Base-by-base conservation (phyloP, 176 grass and related monocot genomes). In the Oryza punctata region DNA sequence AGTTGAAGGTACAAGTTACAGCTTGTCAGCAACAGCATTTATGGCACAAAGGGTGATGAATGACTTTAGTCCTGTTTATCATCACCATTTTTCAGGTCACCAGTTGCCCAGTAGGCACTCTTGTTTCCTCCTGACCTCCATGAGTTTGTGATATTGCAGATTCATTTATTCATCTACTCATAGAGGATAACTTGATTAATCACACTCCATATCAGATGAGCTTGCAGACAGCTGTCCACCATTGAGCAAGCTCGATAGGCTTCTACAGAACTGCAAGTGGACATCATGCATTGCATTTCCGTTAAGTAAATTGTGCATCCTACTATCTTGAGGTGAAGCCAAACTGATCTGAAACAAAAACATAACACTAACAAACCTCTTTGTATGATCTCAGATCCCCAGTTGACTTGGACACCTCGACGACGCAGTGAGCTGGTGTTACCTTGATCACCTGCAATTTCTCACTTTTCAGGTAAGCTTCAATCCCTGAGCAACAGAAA, bases 321-420 rank as follows among this genome's bases (percentile, higher is more conserved):
- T 78, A 15, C 57, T 26, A 64, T 30, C 15, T 73, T 65, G 30
- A 35, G 38, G 37, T 59, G 1, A 63, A 14, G 66, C 57, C 18
- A 16, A 49, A 65, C 30, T 54, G 84, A 73, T 74, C 35, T 64
- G 10, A 59, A 65, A 72, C 33, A 65, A 49, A 65, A 81, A 10
- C 19, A 57, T 70, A 44, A 50, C 12, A 74, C 37, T 26, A 28
- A 80, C 24, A 40, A 82, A 86, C 89, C 89, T 91, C 87, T 64
- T 75, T 88, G 65, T 91, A 97, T 83, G 89, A 41, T 78, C 43
- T 86, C 72, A 90, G 72, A 84, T 94, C 94, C 14, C 91, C 94
- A 12, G 78, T 81, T 5, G 90, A 89, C 49, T 92, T 90, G 19
- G 92, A 94, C 65, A 90, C 79, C 69, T 94, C 71, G 0, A 94